A percentile compares a stretch with the other conserved stretches of the same genome.
Conservation (phyloP, 257 asterid genomes). For the Gentiana dahurica region DNA sequence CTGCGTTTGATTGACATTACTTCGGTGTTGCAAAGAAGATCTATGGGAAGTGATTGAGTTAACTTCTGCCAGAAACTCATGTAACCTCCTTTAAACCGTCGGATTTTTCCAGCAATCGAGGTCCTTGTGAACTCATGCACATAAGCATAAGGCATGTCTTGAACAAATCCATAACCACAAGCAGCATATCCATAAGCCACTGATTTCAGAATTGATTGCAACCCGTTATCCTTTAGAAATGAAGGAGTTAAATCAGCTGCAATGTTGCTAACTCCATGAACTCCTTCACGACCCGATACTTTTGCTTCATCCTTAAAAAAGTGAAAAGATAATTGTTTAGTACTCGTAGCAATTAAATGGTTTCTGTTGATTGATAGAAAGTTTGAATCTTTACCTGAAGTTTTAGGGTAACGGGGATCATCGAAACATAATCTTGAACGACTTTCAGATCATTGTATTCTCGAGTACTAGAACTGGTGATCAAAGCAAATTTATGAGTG, state of each 20-base stretch:
- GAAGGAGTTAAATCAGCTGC: constrained; percentile 44
- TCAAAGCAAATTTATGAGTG: no score
- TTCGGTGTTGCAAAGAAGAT: constrained; percentile 41
- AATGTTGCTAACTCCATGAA: constrained; percentile 43
- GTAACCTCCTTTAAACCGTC: constrained; percentile 61
- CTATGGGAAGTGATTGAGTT: constrained; percentile 27
- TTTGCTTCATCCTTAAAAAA: no score
- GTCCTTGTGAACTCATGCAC: constrained; percentile 66
- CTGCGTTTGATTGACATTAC: constrained; percentile 39
- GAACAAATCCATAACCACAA: constrained; percentile 66
- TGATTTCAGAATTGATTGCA: constrained; percentile 48
- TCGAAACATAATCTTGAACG: no score
- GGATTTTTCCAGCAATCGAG: constrained; percentile 58
- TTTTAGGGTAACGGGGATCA: no score
- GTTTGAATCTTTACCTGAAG: no score
- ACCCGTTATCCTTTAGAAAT: constrained; percentile 46
- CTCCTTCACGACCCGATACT: constrained; percentile 38
- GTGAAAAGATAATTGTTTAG: no score
- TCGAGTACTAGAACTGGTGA: no score
- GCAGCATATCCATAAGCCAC: constrained; percentile 70
- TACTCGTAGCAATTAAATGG: no score
- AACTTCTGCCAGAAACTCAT: constrained; percentile 54
- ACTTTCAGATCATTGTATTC: no score
- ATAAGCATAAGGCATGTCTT: constrained; percentile 64
- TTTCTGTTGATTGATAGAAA: no score